Conservation (phyloP, 306 rosid genomes). For the Prunus padus region DNA sequence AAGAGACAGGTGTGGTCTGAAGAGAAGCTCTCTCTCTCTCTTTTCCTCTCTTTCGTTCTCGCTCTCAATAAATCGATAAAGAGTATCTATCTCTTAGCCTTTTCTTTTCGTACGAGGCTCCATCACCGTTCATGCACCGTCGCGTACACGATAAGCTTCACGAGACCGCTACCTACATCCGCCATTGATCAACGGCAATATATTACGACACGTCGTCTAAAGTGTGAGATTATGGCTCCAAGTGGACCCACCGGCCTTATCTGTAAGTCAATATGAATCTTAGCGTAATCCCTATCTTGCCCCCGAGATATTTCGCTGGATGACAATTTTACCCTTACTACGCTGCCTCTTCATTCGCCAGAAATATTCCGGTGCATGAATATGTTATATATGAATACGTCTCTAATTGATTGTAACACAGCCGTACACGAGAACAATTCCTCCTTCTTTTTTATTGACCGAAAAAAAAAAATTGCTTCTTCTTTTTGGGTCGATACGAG, state of each 20-base stretch:
- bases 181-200: background rate
- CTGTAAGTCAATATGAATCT: background rate
- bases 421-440: conserved; percentile 40
- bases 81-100: background rate
- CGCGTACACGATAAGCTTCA: conserved; percentile 7
- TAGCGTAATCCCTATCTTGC: background rate
- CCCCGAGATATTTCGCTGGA: background rate
- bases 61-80: background rate
- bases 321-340: conserved; percentile 18
- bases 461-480: too few species aligned
- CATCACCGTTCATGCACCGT: conserved; percentile 20
- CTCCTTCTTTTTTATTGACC: too few species aligned
- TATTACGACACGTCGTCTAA: background rate
- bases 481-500: too few species aligned
- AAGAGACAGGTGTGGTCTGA: conserved; percentile 45
- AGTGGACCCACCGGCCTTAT: background rate
- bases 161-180: background rate
- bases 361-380: background rate
- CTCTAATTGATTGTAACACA: conserved; percentile 6
- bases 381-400: background rate
- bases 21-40: conserved; percentile 11
- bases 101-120: background rate
- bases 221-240: background rate
- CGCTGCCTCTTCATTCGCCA: conserved; percentile 12
- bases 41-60: background rate